These are phyloP conservation scores for Sanghuangporus weigelae DNA, from an alignment of 1,284 basidiomycete genomes.

Conservation along the genomic window DNA sequence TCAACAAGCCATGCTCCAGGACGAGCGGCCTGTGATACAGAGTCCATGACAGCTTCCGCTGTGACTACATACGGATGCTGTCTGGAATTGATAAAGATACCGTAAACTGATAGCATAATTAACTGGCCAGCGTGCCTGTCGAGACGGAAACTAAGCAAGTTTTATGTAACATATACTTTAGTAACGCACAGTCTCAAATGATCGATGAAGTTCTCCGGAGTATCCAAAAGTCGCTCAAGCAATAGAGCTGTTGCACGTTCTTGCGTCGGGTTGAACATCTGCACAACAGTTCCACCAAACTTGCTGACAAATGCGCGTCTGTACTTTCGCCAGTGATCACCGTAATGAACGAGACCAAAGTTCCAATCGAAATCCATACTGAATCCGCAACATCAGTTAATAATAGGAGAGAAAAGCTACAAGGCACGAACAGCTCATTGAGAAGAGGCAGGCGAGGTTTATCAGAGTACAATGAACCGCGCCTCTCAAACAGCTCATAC, in stretches of 20 bases:
- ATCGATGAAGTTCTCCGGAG: conserved; percentile 23
- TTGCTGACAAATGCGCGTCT: conserved; percentile 24
- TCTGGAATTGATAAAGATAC: background rate
- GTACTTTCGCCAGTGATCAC: conserved; percentile 23
- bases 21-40: conserved; percentile 30
- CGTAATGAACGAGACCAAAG: conserved; percentile 22
- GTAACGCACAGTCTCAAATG: conserved; percentile 24
- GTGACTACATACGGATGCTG: conserved; percentile 8
- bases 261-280: conserved; percentile 22
- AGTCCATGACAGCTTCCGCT: conserved; percentile 26
- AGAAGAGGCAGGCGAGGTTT: conserved; percentile 18
- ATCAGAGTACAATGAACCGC: conserved; percentile 21
- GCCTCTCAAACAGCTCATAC: conserved; percentile 24
- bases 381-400: background rate
- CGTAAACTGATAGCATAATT: conserved; percentile 11
- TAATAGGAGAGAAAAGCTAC: background rate
- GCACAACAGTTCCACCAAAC: conserved; percentile 20
- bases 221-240: conserved; percentile 20
- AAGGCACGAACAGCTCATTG: conserved; percentile 5
- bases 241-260: conserved; percentile 20
- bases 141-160: background rate
- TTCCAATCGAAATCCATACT: conserved; percentile 15
- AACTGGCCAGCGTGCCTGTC: conserved; percentile 8
- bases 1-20: conserved; percentile 59
- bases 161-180: background rate